phyloP scores from a whole-genome alignment of 202 grass and related monocot genomes.

The Digitaria exilis region DNA sequence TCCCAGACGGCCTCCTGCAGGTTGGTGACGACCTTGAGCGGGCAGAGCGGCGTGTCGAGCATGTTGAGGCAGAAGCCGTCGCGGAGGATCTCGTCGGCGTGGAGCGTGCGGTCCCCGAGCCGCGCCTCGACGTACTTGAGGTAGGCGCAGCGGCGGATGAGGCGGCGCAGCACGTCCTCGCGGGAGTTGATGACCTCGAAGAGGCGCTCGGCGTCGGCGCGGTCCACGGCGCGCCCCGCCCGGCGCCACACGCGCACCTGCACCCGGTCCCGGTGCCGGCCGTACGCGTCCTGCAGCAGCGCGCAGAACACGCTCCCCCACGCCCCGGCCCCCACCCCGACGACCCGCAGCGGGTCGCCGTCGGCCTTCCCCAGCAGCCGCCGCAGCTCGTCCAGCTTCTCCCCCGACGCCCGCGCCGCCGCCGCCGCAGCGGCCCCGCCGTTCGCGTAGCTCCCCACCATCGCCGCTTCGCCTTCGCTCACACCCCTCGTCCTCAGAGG shows the following conservation, averaged over 20 bases:
- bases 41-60: conserved; percentile 91
- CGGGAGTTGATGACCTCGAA: conserved; percentile 96
- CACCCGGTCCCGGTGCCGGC: conserved; percentile 69
- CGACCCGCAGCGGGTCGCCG: conserved; percentile 67
- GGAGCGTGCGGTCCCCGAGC: conserved; percentile 78
- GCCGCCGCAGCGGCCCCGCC: not conserved
- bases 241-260: conserved; percentile 90
- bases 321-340: conserved; percentile 79
- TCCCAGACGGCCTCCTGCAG: conserved; percentile 97
- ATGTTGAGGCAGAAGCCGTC: conserved; percentile 95
- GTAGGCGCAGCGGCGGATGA: conserved; percentile 87
- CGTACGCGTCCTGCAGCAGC: conserved; percentile 87
- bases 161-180: conserved; percentile 72
- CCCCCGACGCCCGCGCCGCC: conserved; percentile 40
- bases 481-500: not conserved
- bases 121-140: conserved; percentile 89
- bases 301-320: conserved; percentile 92
- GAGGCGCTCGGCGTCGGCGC: conserved; percentile 76
- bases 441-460: conserved; percentile 72
- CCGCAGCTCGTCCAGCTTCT: conserved; percentile 83
- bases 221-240: conserved; percentile 70
- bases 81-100: conserved; percentile 86
- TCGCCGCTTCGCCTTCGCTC: too few relatives aligned
- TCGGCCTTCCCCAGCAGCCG: conserved; percentile 71
- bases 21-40: conserved; percentile 95